A percentile compares a stretch with the other conserved stretches of the same genome.
phyloP scores from a whole-genome alignment of 345 rosid genomes.

The Murraya paniculata region DNA sequence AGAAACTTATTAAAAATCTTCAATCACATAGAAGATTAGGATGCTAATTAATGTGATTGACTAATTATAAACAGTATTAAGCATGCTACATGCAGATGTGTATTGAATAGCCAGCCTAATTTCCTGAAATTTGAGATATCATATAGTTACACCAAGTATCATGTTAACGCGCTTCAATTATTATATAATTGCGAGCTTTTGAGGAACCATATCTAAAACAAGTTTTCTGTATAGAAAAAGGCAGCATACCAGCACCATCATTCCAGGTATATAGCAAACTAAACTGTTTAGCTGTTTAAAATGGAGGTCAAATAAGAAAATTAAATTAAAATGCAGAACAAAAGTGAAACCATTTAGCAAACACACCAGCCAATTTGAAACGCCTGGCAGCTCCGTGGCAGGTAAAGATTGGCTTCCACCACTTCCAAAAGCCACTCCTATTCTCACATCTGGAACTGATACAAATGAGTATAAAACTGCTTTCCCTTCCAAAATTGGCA shows the following conservation, averaged over 20 bases:
- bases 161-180: neutral
- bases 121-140: neutral
- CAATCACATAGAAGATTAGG: neutral
- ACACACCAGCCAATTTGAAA: slow-evolving; percentile 96
- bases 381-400: slow-evolving; percentile 93
- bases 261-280: neutral
- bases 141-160: neutral
- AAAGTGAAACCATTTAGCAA: slow-evolving; percentile 9
- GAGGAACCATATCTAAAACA: neutral
- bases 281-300: neutral
- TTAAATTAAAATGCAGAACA: neutral
- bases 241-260: neutral
- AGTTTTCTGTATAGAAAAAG: neutral
- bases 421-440: slow-evolving; percentile 94
- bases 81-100: neutral
- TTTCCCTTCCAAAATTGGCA: slow-evolving; percentile 79
- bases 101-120: neutral
- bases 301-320: neutral
- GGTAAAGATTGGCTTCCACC: slow-evolving; percentile 96
- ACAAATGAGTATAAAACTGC: slow-evolving; percentile 85
- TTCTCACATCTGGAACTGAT: slow-evolving; percentile 76
- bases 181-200: neutral
- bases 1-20: neutral
- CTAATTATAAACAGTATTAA: neutral
- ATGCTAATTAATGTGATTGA: neutral